A percentile compares a stretch with the other conserved stretches of the same genome.
These are phyloP conservation scores for Elsinoe arachidis DNA, from an alignment of 2,329 filamentous ascomycete species.

Conservation along the genomic window DNA sequence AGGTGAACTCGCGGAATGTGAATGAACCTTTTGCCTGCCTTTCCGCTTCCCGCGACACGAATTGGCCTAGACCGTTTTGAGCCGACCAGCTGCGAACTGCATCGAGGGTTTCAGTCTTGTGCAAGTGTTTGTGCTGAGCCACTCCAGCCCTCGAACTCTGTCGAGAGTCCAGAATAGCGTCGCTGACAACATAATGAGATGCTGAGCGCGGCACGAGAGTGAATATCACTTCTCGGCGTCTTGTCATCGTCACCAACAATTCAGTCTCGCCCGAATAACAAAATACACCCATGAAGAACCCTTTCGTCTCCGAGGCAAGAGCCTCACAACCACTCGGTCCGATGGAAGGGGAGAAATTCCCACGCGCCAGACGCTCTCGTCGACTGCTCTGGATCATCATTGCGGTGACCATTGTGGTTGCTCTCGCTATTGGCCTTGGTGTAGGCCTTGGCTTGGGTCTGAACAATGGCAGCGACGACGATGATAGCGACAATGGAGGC, in stretches of 20 bases:
- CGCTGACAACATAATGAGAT: conserved; percentile 10
- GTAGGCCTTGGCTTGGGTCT: conserved; percentile 15
- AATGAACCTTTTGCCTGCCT: neutral
- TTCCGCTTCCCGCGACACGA: conserved; percentile 1
- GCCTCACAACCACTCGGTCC: neutral
- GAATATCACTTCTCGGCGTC: neutral
- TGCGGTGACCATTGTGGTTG: conserved; percentile 13
- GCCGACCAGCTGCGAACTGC: neutral
- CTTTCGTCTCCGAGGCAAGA: neutral
- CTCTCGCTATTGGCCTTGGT: conserved; percentile 15
- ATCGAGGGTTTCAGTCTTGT: neutral
- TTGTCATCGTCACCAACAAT: neutral
- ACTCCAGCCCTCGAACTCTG: conserved; percentile 3
- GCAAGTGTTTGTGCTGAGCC: conserved; percentile 1
- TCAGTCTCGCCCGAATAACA: neutral
- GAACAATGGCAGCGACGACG: conserved; percentile 4
- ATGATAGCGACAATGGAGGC: neutral
- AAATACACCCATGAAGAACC: neutral
- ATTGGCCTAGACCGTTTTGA: neutral
- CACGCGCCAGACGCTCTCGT: conserved; percentile 1
- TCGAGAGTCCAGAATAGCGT: neutral
- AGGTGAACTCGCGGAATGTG: neutral
- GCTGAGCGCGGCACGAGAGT: neutral
- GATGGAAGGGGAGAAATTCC: neutral
- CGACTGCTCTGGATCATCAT: conserved; percentile 8